Conservation (phyloP, 2,329 filamentous ascomycete genomes). For the Xylariaceae sp. region DNA sequence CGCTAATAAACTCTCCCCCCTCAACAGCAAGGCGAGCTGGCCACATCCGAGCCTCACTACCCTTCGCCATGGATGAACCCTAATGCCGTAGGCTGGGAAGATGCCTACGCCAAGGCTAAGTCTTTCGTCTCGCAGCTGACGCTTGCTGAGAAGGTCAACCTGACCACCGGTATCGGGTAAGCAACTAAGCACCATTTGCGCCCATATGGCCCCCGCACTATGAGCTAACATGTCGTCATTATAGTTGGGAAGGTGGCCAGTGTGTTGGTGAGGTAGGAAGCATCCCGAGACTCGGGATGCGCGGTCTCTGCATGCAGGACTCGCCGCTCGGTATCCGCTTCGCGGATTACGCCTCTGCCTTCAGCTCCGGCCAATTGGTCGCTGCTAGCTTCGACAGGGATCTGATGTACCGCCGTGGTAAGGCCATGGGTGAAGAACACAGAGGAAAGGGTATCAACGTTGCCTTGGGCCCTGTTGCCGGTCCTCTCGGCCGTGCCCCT, state of each 20-base stretch:
- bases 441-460: conserved; percentile 68
- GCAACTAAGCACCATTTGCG: conserved; percentile 35
- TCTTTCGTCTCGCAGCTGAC: conserved; percentile 79
- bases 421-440: conserved; percentile 67
- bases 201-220: not conserved
- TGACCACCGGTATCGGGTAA: conserved; percentile 85
- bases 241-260: conserved; percentile 59
- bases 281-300: conserved; percentile 64
- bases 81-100: conserved; percentile 63
- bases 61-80: conserved; percentile 84
- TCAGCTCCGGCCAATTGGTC: conserved; percentile 68
- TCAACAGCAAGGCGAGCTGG: conserved; percentile 14
- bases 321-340: conserved; percentile 74
- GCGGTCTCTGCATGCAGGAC: conserved; percentile 79
- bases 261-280: conserved; percentile 74
- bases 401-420: conserved; percentile 64
- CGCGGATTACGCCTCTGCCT: conserved; percentile 74
- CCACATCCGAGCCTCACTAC: conserved; percentile 46
- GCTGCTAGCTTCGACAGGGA: conserved; percentile 76
- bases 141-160: conserved; percentile 83
- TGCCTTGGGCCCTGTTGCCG: conserved; percentile 67
- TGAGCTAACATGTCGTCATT: conserved; percentile 2
- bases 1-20: conserved; percentile 10
- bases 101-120: conserved; percentile 69
- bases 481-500: conserved; percentile 62